Conservation (phyloP, 2,329 filamentous ascomycete genomes). For the Paracoccidioides lutzii region DNA sequence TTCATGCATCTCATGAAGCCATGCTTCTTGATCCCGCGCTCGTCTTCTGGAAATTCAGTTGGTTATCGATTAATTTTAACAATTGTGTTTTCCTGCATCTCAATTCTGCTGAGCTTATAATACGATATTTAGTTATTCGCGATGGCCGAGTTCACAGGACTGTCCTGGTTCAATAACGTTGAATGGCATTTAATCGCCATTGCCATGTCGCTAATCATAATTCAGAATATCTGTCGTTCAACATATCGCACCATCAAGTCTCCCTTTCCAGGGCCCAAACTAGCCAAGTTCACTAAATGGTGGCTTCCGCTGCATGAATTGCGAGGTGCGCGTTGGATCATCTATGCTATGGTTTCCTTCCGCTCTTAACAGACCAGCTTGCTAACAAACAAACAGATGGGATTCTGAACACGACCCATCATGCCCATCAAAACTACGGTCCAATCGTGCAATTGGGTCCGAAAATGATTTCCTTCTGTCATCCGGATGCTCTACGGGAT, state of each 20-base stretch:
- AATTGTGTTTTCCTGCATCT: too few species aligned
- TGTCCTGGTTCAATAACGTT: neutral
- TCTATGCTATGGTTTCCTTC: neutral
- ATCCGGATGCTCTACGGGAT: constrained; percentile 10
- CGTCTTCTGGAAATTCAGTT: neutral
- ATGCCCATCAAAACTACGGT: constrained; percentile 9
- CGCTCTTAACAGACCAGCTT: neutral
- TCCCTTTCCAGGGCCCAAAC: constrained; percentile 10
- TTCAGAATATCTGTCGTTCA: neutral
- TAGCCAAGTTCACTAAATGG: constrained; percentile 10
- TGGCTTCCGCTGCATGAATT: constrained; percentile 9
- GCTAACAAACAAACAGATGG: neutral
- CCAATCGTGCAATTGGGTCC: constrained; percentile 10
- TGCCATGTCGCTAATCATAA: neutral
- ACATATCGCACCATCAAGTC: constrained; percentile 6
- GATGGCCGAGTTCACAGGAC: neutral
- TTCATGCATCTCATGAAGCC: too few species aligned
- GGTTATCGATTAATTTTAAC: too few species aligned
- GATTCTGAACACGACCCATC: neutral
- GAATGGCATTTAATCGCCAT: neutral
- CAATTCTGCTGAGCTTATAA: too few species aligned
- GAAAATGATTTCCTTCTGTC: constrained; percentile 10
- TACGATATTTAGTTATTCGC: too few species aligned
- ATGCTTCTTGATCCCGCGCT: too few species aligned
- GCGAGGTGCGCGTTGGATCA: constrained; percentile 5